phyloP scores from a whole-genome alignment of 257 asterid genomes.

The Plantago elongata region DNA sequence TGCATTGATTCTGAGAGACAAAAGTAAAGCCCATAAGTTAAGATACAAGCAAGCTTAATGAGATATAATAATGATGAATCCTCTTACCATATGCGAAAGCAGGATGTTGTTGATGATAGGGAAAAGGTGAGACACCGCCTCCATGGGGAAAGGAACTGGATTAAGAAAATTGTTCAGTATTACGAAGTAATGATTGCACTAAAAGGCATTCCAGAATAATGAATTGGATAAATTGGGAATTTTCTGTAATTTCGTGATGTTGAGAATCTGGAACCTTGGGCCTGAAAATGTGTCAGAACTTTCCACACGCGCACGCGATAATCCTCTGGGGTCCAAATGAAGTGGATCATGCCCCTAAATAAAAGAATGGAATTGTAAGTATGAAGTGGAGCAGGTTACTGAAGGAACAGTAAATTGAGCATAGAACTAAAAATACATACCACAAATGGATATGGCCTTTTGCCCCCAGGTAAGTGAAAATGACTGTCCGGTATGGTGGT shows the following conservation, averaged over 20 bases:
- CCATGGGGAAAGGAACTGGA: constrained; percentile 32
- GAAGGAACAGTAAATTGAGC: background rate
- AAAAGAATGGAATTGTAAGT: constrained; percentile 9
- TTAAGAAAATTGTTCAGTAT: constrained; percentile 13
- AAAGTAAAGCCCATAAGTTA: background rate
- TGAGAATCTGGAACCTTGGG: constrained; percentile 34
- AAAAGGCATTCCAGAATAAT: background rate
- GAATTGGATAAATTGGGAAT: too few species aligned
- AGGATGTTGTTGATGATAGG: constrained; percentile 25
- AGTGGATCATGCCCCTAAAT: constrained; percentile 40
- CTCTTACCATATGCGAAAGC: constrained; percentile 29
- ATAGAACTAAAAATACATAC: constrained; percentile 24
- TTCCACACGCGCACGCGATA: constrained; percentile 30
- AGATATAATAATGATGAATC: constrained; percentile 6
- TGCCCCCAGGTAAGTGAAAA: constrained; percentile 35
- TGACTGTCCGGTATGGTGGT: constrained; percentile 25
- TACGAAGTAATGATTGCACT: constrained; percentile 2
- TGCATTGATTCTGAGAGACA: constrained; percentile 26
- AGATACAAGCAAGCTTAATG: constrained; percentile 4
- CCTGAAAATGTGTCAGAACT: constrained; percentile 34
- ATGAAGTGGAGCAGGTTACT: background rate
- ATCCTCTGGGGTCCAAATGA: constrained; percentile 33
- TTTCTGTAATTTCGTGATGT: background rate
- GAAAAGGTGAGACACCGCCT: constrained; percentile 12
- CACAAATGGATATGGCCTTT: constrained; percentile 40